Evolutionary conservation across 495 filamentous ascomycete species (phyloP).

Genomic region (Hyaloscypha variabilis): DNA sequence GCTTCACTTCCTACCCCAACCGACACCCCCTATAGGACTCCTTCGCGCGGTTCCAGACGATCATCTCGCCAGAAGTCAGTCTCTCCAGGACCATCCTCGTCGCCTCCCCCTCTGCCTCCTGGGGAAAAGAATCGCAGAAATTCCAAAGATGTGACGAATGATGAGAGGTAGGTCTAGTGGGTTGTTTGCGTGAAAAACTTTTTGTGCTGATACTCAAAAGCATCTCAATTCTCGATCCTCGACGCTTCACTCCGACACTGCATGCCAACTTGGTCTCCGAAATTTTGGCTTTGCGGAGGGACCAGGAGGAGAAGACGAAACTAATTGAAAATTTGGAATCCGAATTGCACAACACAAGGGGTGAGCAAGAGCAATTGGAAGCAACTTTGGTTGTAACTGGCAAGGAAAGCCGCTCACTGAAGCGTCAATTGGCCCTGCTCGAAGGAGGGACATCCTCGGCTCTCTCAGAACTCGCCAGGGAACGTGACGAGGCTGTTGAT

Average conservation of each 20-base stretch:
- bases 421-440: slow-evolving; percentile 80
- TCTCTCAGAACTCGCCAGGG: slow-evolving; percentile 76
- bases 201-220: slow-evolving; percentile 23
- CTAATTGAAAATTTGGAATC: slow-evolving; percentile 83
- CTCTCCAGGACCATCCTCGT: slow-evolving; percentile 65
- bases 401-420: slow-evolving; percentile 78
- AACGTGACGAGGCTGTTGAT: slow-evolving; percentile 84
- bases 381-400: slow-evolving; percentile 59
- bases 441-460: slow-evolving; percentile 88
- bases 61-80: slow-evolving; percentile 40
- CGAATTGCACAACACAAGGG: slow-evolving; percentile 66
- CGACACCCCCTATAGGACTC: slow-evolving; percentile 66
- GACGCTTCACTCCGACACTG: slow-evolving; percentile 91
- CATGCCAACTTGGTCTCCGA: slow-evolving; percentile 95
- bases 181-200: neutral
- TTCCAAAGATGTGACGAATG: slow-evolving; percentile 60
- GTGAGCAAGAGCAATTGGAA: slow-evolving; percentile 72
- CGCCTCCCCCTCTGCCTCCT: slow-evolving; percentile 59
- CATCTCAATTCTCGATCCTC: slow-evolving; percentile 80
- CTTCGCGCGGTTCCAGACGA: slow-evolving; percentile 53
- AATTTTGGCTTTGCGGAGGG: slow-evolving; percentile 83
- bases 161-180: slow-evolving; percentile 51
- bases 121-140: slow-evolving; percentile 51
- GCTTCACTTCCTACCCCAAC: slow-evolving; percentile 66
- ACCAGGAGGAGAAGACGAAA: slow-evolving; percentile 84